Percentiles rank a stretch among this genome's conserved stretches.
phyloP scores from a whole-genome alignment of 2,329 filamentous ascomycete genomes.

The Zopfia rhizophila region DNA sequence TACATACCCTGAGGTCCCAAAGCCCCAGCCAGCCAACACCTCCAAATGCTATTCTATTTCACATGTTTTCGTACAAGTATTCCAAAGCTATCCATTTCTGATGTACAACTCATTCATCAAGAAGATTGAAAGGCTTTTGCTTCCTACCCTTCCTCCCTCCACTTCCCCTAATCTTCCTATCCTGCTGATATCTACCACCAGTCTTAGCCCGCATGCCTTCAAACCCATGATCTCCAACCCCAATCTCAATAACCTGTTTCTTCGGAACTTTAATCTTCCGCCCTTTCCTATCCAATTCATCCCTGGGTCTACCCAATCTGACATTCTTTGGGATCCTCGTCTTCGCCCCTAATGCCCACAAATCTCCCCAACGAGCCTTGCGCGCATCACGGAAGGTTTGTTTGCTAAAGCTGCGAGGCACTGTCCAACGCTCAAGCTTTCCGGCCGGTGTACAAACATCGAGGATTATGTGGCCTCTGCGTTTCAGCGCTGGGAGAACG shows the following conservation, averaged over 20 bases:
- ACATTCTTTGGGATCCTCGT: slow-evolving; percentile 73
- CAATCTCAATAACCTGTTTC: slow-evolving; percentile 43
- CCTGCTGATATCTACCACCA: slow-evolving; percentile 40
- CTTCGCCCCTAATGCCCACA: slow-evolving; percentile 96
- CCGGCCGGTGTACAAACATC: slow-evolving; percentile 91
- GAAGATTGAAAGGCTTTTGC: slow-evolving; percentile 25
- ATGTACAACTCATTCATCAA: slow-evolving; percentile 30
- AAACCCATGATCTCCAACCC: slow-evolving; percentile 33
- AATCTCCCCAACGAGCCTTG: slow-evolving; percentile 89
- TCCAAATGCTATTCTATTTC: no score
- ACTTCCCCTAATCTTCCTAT: slow-evolving; percentile 51
- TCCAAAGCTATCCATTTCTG: no score
- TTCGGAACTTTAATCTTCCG: slow-evolving; percentile 44
- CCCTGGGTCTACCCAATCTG: slow-evolving; percentile 64
- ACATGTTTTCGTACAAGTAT: no score
- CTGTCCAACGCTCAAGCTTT: slow-evolving; percentile 90
- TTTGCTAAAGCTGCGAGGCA: slow-evolving; percentile 82
- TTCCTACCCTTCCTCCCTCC: slow-evolving; percentile 53
- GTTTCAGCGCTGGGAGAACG: slow-evolving; percentile 84
- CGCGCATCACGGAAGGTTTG: slow-evolving; percentile 91
- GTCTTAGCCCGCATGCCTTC: slow-evolving; percentile 42
- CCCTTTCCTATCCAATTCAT: slow-evolving; percentile 54
- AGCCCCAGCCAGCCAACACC: no score
- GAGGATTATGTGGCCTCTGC: slow-evolving; percentile 85
- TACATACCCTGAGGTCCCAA: no score